phyloP scores from a whole-genome alignment of 2,329 filamentous ascomycete species.

The Cercospora brassicicola region DNA sequence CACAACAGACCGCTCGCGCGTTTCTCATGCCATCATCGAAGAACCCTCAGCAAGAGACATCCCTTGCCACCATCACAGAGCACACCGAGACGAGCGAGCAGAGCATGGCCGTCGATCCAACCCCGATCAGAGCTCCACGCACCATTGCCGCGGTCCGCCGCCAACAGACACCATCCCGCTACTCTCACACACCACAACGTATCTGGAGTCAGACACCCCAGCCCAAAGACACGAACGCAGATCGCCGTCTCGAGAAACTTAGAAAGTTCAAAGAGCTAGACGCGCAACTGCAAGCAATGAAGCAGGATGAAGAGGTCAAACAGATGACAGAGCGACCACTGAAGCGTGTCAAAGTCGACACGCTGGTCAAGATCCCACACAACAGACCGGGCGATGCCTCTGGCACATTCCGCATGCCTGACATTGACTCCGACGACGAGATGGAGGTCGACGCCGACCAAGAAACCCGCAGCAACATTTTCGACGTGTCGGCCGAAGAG shows the following conservation, averaged over 20 bases:
- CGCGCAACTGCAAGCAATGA: constrained; percentile 27
- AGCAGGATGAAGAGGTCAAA: constrained; percentile 31
- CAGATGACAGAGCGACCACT: constrained; percentile 30
- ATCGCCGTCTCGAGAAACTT: constrained; percentile 32
- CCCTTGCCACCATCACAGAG: constrained; percentile 31
- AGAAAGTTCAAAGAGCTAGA: constrained; percentile 26
- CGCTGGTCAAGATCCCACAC: constrained; percentile 35
- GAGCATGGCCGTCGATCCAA: constrained; percentile 12
- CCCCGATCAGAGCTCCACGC: constrained; percentile 16
- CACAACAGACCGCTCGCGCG: constrained; percentile 7
- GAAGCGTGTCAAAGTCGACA: constrained; percentile 39
- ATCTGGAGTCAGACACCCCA: constrained; percentile 19
- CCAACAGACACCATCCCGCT: constrained; percentile 15
- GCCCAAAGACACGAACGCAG: constrained; percentile 33
- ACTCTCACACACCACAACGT: constrained; percentile 10
- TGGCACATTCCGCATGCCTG: constrained; percentile 36
- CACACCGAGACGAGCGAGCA: constrained; percentile 27
- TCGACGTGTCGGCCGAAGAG: constrained; percentile 22
- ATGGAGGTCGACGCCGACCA: constrained; percentile 37
- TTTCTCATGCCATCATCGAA: constrained; percentile 6
- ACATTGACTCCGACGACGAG: constrained; percentile 37
- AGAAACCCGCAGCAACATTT: constrained; percentile 28
- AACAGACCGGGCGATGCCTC: constrained; percentile 34
- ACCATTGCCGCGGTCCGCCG: constrained; percentile 11
- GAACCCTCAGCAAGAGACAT: constrained; percentile 8